phyloP scores from a whole-genome alignment of 345 rosid genomes.

The Camelina laxa region DNA sequence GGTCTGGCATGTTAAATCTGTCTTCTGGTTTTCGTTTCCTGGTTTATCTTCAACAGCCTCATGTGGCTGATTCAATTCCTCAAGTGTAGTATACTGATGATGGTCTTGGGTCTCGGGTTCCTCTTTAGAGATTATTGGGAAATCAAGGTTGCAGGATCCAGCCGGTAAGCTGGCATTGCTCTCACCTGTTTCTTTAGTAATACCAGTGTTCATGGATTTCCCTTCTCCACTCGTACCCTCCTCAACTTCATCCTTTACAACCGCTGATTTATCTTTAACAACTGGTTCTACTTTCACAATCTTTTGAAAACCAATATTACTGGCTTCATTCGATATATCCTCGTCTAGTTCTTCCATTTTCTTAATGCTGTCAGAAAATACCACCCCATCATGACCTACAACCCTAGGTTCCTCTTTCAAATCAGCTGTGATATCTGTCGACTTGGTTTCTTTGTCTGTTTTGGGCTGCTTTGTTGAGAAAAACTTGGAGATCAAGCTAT shows the following conservation, averaged over 20 bases:
- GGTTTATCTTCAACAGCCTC: constrained; percentile 13
- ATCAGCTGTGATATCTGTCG: constrained; percentile 8
- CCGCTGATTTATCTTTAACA: constrained; percentile 15
- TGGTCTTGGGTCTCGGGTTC: constrained; percentile 1
- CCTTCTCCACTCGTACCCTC: constrained; percentile 19
- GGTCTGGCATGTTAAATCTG: not conserved
- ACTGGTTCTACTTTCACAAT: constrained; percentile 29
- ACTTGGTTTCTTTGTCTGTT: constrained; percentile 49
- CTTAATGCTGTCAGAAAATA: constrained; percentile 20
- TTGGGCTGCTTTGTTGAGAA: constrained; percentile 59
- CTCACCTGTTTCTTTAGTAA: constrained; percentile 9
- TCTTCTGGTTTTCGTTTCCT: constrained; percentile 16
- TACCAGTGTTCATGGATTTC: not conserved
- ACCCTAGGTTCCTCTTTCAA: constrained; percentile 44
- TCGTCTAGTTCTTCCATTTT: constrained; percentile 10
- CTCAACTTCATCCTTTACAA: constrained; percentile 22
- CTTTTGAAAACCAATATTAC: constrained; percentile 7
- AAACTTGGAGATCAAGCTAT: constrained; percentile 71
- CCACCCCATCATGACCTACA: constrained; percentile 19
- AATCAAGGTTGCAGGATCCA: constrained; percentile 5
- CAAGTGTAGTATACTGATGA: not conserved
- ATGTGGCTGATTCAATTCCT: constrained; percentile 10
- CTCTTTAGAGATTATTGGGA: constrained; percentile 5
- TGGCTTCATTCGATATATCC: constrained; percentile 22
- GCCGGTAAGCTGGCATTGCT: not conserved